Evolutionary conservation across 2,329 filamentous ascomycete species (phyloP), one percentile per base, ranked within the genome.

Genomic region (Fusarium redolens): DNA sequence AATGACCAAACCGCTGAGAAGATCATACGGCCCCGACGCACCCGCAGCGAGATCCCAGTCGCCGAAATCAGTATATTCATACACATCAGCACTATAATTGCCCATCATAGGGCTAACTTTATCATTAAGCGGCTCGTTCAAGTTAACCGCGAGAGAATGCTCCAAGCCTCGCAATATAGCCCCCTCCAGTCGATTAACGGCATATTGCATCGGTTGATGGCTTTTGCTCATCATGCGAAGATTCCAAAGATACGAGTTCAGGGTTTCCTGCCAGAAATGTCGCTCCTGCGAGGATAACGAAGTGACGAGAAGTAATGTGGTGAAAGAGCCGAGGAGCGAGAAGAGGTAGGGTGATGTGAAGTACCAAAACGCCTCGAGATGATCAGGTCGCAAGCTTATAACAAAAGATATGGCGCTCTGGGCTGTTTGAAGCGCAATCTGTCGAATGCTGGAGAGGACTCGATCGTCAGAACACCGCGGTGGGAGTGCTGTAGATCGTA

Each of bases 331-430:
- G 11, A 83, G 78, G 14, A 83, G 74, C 6, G 81, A 80, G 67
- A 83, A 84, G 61, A 83, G 80, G 65, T 82, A 82, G 14, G 81
- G 80, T 5, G 82, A 82, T 13, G 77, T 78, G 55, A 79, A 79
- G 69, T 83, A 83, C 82, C 82, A 84, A 41, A 84, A 84, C 20
- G 81, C 81, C 41, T 82, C 81, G 14, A 84, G 75, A 44, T 84
- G 82, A 48, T 84, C 82, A 3, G 82, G 81, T 14, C 77, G 76
- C 40, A 79, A 44, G 25, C 58, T 75, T 28, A 68, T 82, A 4
- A 83, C 80, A 47, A 84, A 82, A 20, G 78, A 77, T 65, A 79
- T 78, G 25, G 81, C 81, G 45, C 67, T 75, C 56, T 81, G 79
- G 7, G 78, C 78, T 15, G 78, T 78, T 50, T 80, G 78, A 3